Conservation (phyloP, 768 basidiomycete species). For the Psilocybe cyanescens region DNA sequence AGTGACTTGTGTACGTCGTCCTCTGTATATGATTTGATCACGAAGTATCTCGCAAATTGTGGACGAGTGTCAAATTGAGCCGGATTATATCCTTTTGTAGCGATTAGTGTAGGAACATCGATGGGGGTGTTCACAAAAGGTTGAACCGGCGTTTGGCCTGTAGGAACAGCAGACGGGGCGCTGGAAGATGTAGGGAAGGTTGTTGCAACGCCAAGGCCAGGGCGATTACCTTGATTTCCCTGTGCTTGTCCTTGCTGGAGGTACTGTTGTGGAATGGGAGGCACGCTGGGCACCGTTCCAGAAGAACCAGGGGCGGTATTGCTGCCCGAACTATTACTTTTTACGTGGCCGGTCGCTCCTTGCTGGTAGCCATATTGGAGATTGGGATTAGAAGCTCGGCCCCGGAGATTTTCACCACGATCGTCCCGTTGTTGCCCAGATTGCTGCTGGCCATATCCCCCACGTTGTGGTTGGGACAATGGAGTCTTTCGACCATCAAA, state of each 20-base stretch:
- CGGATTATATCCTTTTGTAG: slow-evolving; percentile 92
- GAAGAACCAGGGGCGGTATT: slow-evolving; percentile 24
- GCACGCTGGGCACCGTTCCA: slow-evolving; percentile 63
- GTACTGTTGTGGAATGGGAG: slow-evolving; percentile 75
- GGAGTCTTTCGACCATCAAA: slow-evolving; percentile 71
- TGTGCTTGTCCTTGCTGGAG: slow-evolving; percentile 60
- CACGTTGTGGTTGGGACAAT: slow-evolving; percentile 41
- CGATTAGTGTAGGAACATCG: slow-evolving; percentile 85
- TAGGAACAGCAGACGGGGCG: slow-evolving; percentile 24
- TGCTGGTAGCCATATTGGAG: slow-evolving; percentile 66
- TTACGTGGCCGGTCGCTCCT: slow-evolving; percentile 35
- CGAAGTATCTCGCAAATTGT: slow-evolving; percentile 86
- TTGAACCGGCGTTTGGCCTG: slow-evolving; percentile 45
- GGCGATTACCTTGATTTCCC: slow-evolving; percentile 29
- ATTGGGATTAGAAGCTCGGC: slow-evolving; percentile 71
- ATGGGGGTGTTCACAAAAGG: slow-evolving; percentile 68
- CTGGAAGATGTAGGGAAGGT: slow-evolving; percentile 35
- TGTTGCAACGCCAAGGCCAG: slow-evolving; percentile 41
- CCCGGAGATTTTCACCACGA: slow-evolving; percentile 61
- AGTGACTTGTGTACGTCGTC: slow-evolving; percentile 99
- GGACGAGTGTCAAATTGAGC: slow-evolving; percentile 82
- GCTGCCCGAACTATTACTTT: slow-evolving; percentile 35
- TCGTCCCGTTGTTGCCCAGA: slow-evolving; percentile 34
- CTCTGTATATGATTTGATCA: slow-evolving; percentile 99
- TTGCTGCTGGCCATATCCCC: slow-evolving; percentile 45